Conservation (phyloP, 768 basidiomycete species). For the Lactarius sanguifluus region DNA sequence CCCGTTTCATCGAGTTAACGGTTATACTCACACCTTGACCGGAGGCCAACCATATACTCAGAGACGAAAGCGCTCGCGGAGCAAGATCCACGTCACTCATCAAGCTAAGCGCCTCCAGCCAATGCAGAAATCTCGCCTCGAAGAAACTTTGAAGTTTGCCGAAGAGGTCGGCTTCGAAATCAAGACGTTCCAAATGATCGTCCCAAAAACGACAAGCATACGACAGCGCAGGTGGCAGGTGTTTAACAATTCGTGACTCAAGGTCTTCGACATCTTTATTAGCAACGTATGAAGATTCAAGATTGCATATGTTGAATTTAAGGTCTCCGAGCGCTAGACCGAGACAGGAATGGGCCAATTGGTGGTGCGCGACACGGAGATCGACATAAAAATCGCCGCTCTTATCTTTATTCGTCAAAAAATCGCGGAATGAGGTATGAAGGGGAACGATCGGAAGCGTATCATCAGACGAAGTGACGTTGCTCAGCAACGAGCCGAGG, state of each 20-base stretch:
- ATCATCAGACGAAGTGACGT: not conserved
- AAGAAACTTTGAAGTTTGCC: too few species aligned
- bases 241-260: not conserved
- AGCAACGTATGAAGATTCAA: not conserved
- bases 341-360: not conserved
- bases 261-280: constrained; percentile 7
- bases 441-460: constrained; percentile 5
- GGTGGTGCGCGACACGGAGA: not conserved
- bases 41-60: too few species aligned
- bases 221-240: not conserved
- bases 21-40: too few species aligned
- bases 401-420: not conserved
- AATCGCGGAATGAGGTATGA: constrained; percentile 3
- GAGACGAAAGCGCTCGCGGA: too few species aligned
- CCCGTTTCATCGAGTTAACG: too few species aligned
- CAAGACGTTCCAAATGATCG: not conserved
- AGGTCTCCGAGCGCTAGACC: not conserved
- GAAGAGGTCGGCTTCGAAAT: not conserved
- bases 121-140: too few species aligned
- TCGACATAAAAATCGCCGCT: not conserved
- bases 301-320: constrained; percentile 12
- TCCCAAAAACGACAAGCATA: constrained; percentile 14
- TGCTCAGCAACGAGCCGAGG: constrained; percentile 6
- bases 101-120: too few species aligned
- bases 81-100: too few species aligned